A percentile compares a stretch with the other conserved stretches of the same genome.
Conservation (phyloP, 495 filamentous ascomycete genomes). For the Penicillium pancosmium region DNA sequence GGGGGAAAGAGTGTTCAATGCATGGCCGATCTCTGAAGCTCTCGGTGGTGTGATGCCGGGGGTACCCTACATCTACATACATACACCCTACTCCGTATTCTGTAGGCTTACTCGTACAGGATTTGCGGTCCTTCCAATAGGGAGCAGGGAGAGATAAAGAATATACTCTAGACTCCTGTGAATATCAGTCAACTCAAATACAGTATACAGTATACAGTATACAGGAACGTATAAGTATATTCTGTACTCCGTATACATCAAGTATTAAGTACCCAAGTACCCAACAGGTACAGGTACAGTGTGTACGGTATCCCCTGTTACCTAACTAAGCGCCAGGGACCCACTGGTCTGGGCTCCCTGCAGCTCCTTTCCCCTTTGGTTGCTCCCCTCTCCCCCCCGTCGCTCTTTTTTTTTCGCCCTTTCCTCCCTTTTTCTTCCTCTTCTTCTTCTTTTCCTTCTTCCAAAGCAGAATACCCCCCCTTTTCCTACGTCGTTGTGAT, state of each 20-base stretch:
- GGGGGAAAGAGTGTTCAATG: constrained; percentile 25
- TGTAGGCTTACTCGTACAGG: too few relatives aligned
- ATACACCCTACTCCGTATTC: too few relatives aligned
- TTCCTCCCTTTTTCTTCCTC: constrained; percentile 35
- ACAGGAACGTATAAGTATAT: background rate
- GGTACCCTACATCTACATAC: too few relatives aligned
- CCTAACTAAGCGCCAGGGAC: constrained; percentile 21
- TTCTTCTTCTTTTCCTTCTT: constrained; percentile 28
- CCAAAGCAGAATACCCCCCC: constrained; percentile 28
- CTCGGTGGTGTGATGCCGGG: constrained; percentile 22
- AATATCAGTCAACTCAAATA: background rate
- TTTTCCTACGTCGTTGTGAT: constrained; percentile 46
- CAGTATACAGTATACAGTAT: background rate
- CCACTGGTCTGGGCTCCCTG: constrained; percentile 41
- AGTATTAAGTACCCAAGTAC: background rate
- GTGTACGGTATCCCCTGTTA: background rate
- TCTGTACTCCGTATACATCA: background rate
- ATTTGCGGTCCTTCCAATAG: background rate
- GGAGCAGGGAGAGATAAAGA: background rate
- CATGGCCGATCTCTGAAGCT: constrained; percentile 24
- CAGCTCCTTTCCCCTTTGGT: constrained; percentile 44
- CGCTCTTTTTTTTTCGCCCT: constrained; percentile 32
- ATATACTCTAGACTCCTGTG: too few relatives aligned
- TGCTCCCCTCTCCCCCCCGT: constrained; percentile 30
- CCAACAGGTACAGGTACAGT: background rate